These are phyloP conservation scores for Starmerella riodocensis DNA, from an alignment of 805 yeast genomes.

Conservation along the genomic window DNA sequence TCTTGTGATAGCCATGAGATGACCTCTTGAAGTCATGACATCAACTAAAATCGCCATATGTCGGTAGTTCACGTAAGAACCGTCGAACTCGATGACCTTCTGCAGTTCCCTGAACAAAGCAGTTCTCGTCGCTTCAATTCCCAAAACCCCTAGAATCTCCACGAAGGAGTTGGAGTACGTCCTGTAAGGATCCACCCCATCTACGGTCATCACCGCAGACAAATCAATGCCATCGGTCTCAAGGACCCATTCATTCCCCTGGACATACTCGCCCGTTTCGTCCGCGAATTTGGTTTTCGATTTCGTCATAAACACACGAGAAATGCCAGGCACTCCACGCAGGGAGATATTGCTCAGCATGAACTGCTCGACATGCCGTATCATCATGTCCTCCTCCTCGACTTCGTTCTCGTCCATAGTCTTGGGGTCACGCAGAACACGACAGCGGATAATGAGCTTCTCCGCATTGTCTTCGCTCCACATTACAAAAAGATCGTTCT, in stretches of 20 bases:
- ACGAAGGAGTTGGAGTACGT: conserved; percentile 94
- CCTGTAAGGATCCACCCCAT: conserved; percentile 83
- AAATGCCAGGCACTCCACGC: conserved; percentile 90
- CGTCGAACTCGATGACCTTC: conserved; percentile 97
- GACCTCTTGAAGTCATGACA: conserved; percentile 97
- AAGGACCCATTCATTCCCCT: conserved; percentile 92
- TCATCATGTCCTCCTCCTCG: conserved; percentile 91
- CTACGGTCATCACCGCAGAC: conserved; percentile 86
- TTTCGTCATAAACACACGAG: conserved; percentile 58
- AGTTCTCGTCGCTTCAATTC: conserved; percentile 96
- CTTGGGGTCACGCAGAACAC: conserved; percentile 95
- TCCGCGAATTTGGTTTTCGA: conserved; percentile 33
- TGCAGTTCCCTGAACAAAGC: conserved; percentile 88
- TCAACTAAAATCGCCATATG: conserved; percentile 96
- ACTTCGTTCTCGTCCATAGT: conserved; percentile 84
- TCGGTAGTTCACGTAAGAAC: conserved; percentile 97
- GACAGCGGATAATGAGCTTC: conserved; percentile 90
- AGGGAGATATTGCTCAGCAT: conserved; percentile 90
- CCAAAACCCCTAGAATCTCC: conserved; percentile 84
- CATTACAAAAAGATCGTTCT: conserved; percentile 88
- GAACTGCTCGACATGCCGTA: conserved; percentile 87
- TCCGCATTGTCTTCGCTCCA: conserved; percentile 99
- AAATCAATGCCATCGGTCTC: conserved; percentile 98
- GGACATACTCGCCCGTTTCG: conserved; percentile 75
- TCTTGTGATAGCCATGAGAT: conserved; percentile 96